Percentiles rank a stretch among this genome's conserved stretches.
These are phyloP conservation scores for Colletotrichum higginsianum DNA, from an alignment of 2,329 filamentous ascomycete genomes.

Conservation along the genomic window DNA sequence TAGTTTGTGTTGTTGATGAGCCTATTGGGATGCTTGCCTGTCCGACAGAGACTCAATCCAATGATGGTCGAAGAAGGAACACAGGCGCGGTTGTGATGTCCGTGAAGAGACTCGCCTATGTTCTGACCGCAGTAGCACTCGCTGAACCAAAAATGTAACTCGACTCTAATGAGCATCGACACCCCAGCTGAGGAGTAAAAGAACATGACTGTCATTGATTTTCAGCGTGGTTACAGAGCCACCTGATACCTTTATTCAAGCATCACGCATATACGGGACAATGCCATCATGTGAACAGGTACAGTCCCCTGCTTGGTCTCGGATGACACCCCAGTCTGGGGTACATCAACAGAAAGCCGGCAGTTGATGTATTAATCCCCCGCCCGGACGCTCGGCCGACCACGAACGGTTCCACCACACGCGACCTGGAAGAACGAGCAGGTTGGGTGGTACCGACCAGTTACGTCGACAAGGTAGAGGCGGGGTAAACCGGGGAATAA, in stretches of 20 bases:
- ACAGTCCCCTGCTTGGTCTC: neutral
- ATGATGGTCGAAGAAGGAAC: too few relatives aligned
- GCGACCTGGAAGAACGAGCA: neutral
- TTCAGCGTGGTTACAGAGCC: neutral
- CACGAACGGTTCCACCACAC: conserved; percentile 29
- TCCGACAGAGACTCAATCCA: too few relatives aligned
- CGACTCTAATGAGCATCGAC: too few relatives aligned
- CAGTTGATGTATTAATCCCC: conserved; percentile 7
- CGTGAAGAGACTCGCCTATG: too few relatives aligned
- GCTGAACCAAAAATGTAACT: too few relatives aligned
- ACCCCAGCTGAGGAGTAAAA: too few relatives aligned
- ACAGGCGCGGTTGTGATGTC: too few relatives aligned
- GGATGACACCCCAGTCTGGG: conserved; percentile 28
- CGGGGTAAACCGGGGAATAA: conserved; percentile 28
- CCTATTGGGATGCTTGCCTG: too few relatives aligned
- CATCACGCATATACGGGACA: neutral
- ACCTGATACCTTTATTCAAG: neutral
- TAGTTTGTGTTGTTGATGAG: neutral
- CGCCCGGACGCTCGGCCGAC: conserved; percentile 1
- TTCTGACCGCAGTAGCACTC: too few relatives aligned
- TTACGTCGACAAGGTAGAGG: neutral
- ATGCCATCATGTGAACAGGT: neutral
- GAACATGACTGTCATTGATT: too few relatives aligned
- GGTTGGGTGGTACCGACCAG: conserved; percentile 16
- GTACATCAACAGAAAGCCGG: conserved; percentile 26